Evolutionary conservation across 306 rosid genomes (phyloP), one percentile per base, ranked within the genome.

Genomic region (Cicer pinnatifidum): DNA sequence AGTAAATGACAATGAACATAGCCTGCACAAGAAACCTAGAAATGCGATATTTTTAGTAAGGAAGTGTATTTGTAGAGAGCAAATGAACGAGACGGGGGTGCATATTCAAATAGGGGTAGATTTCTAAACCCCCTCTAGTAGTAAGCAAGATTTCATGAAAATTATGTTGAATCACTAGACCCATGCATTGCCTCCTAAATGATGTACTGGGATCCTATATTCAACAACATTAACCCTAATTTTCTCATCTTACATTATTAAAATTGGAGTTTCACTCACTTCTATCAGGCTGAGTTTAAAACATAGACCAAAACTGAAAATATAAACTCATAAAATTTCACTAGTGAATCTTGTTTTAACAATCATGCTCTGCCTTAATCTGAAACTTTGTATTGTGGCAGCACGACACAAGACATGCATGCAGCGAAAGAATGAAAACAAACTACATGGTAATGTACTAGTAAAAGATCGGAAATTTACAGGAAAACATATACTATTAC

Each of bases 241-340:
- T 16, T 56, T 37, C 70, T 10, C 46, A 47, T 46, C 38, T 46
- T 66, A 19, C 43, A 65, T 13, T 15, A 23, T 68, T 60, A 40
- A 6, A 28, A 40, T 52, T 45, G 61, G 17, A 60, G 37, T 3
- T 78, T 23, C 62, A 75, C 28, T 23, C 56, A 51, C 60, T 61
- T 61, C 65, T 43, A 75, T 52, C 46, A 12, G 53, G 54, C 9
- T 43, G 57, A 52, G 33, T 75, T 37, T 10, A 72, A 62, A 72
- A 64, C 57, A 51, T 71, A 69, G 66, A 41, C 39, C 28, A 19
- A 23, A 46, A 58, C 63, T 50, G 11, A 28, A 80, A 81, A 51
- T 44, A 59, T 69, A 68, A 59, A 80, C 66, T 38, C 62, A 33
- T 50, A 71, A 17, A 71, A 35, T 59, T 61, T 75, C 64, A 23